Conservation (phyloP, 176 grass and related monocot genomes). For the Puya raimondii region DNA sequence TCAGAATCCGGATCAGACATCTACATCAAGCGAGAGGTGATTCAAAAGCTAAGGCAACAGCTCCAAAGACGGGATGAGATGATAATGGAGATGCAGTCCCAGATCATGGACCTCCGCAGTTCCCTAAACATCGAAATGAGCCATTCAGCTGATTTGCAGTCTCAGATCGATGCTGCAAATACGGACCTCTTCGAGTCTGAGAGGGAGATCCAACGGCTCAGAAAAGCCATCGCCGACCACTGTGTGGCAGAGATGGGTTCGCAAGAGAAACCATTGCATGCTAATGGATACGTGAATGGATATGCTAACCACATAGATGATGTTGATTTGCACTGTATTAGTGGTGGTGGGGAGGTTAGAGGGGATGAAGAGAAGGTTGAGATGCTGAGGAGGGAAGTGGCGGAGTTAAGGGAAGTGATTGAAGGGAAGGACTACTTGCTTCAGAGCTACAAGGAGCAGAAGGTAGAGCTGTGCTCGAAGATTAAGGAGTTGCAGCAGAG, state of each 20-base stretch:
- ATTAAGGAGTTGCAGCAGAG: slow-evolving; percentile 37
- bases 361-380: slow-evolving; percentile 22
- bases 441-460: slow-evolving; percentile 48
- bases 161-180: slow-evolving; percentile 27
- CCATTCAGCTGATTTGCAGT: slow-evolving; percentile 29
- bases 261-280: slow-evolving; percentile 2
- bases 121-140: slow-evolving; percentile 30
- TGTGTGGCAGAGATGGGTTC: slow-evolving; percentile 17
- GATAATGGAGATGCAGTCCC: slow-evolving; percentile 49
- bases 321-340: not conserved
- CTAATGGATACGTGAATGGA: slow-evolving; percentile 19
- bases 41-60: slow-evolving; percentile 40
- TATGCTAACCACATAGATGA: slow-evolving; percentile 13
- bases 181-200: slow-evolving; percentile 35
- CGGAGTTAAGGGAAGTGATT: slow-evolving; percentile 38
- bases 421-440: slow-evolving; percentile 42
- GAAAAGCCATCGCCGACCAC: slow-evolving; percentile 42
- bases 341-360: not conserved
- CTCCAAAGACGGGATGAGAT: slow-evolving; percentile 48
- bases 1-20: slow-evolving; percentile 52
- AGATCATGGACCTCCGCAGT: slow-evolving; percentile 36
- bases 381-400: slow-evolving; percentile 34
- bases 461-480: slow-evolving; percentile 33
- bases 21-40: slow-evolving; percentile 43
- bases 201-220: slow-evolving; percentile 42